Percentiles rank a stretch among this genome's conserved stretches.
Conservation (phyloP, 306 rosid species). For the Hylodesmum podocarpum region DNA sequence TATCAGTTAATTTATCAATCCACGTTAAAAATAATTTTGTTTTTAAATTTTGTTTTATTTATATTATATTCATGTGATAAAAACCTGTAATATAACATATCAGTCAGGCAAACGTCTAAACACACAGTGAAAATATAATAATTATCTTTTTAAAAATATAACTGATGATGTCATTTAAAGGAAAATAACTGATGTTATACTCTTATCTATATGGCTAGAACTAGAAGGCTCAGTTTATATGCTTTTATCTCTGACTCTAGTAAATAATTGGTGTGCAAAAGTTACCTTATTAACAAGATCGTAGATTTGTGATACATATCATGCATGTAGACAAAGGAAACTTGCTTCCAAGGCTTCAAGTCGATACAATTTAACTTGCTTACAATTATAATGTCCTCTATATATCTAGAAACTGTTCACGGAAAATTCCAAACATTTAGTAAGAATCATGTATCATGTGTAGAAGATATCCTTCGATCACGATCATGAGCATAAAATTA, state of each 20-base stretch:
- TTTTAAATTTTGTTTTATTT: no score
- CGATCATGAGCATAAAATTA: no score
- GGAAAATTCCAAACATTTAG: slow-evolving; percentile 25
- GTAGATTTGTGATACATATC: slow-evolving; percentile 19
- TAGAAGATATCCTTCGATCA: no score
- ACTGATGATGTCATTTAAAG: neutral
- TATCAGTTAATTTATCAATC: no score
- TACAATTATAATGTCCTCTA: slow-evolving; percentile 46
- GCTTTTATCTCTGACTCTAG: neutral
- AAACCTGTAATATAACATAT: no score
- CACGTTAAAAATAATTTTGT: no score
- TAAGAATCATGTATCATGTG: neutral
- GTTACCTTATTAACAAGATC: slow-evolving; percentile 63
- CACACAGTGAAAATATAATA: no score
- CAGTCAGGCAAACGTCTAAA: no score
- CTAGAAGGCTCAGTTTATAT: neutral
- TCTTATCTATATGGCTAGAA: neutral
- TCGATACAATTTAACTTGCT: slow-evolving; percentile 31
- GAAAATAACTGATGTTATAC: neutral
- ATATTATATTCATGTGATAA: no score
- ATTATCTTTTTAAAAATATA: no score
- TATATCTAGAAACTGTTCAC: slow-evolving; percentile 59
- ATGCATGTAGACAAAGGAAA: neutral
- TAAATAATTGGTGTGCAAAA: neutral
- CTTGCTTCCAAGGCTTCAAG: neutral